Percentiles rank a stretch among this genome's conserved stretches.
Conservation (phyloP, 345 rosid genomes). For the Citrus inodora region DNA sequence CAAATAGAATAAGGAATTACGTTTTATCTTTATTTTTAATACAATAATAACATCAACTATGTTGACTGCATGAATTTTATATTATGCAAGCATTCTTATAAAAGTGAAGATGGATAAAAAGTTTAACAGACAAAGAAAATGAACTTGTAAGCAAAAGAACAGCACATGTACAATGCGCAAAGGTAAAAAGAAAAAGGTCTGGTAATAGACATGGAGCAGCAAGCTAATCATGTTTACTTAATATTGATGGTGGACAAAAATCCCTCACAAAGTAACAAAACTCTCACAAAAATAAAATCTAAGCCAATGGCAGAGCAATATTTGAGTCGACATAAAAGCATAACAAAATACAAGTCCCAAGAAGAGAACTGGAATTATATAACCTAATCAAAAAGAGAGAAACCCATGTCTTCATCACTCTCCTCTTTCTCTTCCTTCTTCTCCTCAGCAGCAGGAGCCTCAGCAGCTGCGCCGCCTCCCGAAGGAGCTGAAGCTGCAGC, state of each 20-base stretch:
- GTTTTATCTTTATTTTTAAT: too few relatives aligned
- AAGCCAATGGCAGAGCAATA: background rate
- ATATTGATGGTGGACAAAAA: background rate
- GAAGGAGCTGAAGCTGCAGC: conserved; percentile 38
- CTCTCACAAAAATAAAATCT: background rate
- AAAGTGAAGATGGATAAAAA: too few relatives aligned
- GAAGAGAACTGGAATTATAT: background rate
- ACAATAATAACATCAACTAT: too few relatives aligned
- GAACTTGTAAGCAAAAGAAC: background rate
- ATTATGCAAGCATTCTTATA: too few relatives aligned
- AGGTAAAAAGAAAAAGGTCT: background rate
- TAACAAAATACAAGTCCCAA: background rate
- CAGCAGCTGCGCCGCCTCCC: conserved; percentile 44
- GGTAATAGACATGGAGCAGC: background rate
- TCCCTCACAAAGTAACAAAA: background rate
- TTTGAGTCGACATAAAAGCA: background rate
- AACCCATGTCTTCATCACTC: conserved; percentile 68
- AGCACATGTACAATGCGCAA: too few relatives aligned
- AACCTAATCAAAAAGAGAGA: conserved; percentile 58
- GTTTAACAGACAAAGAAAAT: background rate
- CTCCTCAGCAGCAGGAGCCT: conserved; percentile 48
- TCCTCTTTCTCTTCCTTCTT: conserved; percentile 66
- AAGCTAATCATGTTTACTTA: background rate
- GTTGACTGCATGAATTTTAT: too few relatives aligned
- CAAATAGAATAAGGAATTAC: too few relatives aligned